phyloP scores from a whole-genome alignment of 2,329 filamentous ascomycete species.

The Knoxdaviesia proteae region DNA sequence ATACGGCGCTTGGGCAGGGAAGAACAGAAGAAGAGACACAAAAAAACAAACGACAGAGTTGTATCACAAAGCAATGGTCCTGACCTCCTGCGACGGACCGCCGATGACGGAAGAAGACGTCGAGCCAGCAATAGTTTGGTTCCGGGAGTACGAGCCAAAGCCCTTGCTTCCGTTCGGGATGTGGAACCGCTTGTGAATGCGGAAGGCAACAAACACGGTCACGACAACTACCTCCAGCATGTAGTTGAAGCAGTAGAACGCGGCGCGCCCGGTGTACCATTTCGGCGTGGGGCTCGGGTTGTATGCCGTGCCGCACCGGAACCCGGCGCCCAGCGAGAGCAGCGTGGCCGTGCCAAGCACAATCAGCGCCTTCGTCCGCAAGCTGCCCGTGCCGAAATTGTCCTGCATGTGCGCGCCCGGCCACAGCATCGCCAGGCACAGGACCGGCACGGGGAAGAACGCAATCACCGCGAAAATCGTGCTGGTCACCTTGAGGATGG shows the following conservation, averaged over 20 bases:
- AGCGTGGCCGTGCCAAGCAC: slow-evolving; percentile 36
- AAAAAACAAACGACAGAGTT: too few species aligned
- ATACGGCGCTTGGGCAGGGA: too few species aligned
- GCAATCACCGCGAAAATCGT: slow-evolving; percentile 41
- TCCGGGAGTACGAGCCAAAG: slow-evolving; percentile 25
- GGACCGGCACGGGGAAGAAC: slow-evolving; percentile 40
- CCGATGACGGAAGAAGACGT: too few species aligned
- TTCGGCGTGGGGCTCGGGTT: slow-evolving; percentile 31
- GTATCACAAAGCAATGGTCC: too few species aligned
- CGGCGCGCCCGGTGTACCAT: slow-evolving; percentile 49
- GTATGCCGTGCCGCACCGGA: slow-evolving; percentile 41
- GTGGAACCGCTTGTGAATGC: slow-evolving; percentile 58
- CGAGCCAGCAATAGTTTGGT: too few species aligned
- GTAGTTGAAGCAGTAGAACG: slow-evolving; percentile 69
- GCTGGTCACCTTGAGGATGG: slow-evolving; percentile 44
- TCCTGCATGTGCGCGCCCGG: slow-evolving; percentile 23
- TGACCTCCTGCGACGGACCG: too few species aligned
- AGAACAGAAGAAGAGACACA: too few species aligned
- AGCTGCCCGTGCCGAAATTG: slow-evolving; percentile 37
- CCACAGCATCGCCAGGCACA: slow-evolving; percentile 27
- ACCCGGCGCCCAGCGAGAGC: slow-evolving; percentile 47
- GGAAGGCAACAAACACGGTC: slow-evolving; percentile 39
- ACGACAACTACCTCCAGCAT: slow-evolving; percentile 51
- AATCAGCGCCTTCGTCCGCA: slow-evolving; percentile 44
- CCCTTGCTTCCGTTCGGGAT: slow-evolving; percentile 48